Conservation (phyloP, 805 yeast species). For the Huiozyma sinensis region DNA sequence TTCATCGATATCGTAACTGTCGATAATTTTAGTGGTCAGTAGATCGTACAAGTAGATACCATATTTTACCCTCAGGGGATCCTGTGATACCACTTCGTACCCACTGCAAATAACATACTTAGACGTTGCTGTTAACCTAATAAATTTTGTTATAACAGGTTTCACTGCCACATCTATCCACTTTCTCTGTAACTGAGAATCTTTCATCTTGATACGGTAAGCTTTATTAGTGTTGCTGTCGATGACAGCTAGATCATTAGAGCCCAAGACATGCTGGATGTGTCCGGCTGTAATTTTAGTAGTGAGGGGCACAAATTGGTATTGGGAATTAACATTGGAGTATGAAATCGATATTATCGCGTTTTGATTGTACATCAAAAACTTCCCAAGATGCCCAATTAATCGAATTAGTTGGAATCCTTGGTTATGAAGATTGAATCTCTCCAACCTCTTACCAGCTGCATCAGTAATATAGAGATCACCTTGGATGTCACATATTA, state of each 20-base stretch:
- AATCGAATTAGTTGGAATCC: not conserved
- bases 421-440: slow-evolving; percentile 4
- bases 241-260: not conserved
- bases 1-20: slow-evolving; percentile 7
- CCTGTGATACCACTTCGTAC: slow-evolving; percentile 4
- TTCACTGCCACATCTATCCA: not conserved
- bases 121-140: slow-evolving; percentile 1
- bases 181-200: not conserved
- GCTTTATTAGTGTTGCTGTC: not conserved
- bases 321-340: not conserved
- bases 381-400: not conserved
- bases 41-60: slow-evolving; percentile 12
- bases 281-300: not conserved
- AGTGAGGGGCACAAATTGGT: not conserved
- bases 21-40: slow-evolving; percentile 3
- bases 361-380: not conserved
- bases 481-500: slow-evolving; percentile 15
- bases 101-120: slow-evolving; percentile 1
- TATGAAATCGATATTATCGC: not conserved
- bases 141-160: not conserved
- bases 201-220: not conserved
- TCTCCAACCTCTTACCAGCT: slow-evolving; percentile 1
- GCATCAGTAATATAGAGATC: slow-evolving; percentile 7
- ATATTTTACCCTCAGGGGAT: not conserved
- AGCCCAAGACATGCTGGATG: not conserved